Base-by-base conservation (phyloP, 306 rosid species). In the Trifolium fragiferum region DNA sequence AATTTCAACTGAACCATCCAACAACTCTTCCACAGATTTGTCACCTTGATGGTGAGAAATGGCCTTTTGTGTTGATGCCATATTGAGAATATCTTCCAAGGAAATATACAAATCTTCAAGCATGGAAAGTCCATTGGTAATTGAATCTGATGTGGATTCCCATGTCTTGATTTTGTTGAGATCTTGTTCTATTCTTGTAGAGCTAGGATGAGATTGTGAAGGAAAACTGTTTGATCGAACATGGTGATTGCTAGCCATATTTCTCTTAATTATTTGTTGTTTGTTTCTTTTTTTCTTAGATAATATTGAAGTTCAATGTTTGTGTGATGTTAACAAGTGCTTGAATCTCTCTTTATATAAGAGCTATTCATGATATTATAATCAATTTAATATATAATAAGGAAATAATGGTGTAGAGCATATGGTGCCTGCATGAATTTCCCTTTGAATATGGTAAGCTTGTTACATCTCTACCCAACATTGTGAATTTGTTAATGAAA, bases 181-280 rank as follows among this genome's bases (percentile, higher is more conserved):
- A 68, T 87, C 83, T 21, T 90, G 85, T 53, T 89, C 87, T 13
- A 86, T 78, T 41, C 83, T 84, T 1, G 63, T 10, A 13, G 87
- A 72, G 78, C 75, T 72, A 0, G 97, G 92, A 78, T 85, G 98
- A 43, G 95, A 86, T 68, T 79, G 80, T 57, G 87, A 66, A 69
- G 98, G 96, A 9, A 89, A 70, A 80, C 95, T 89, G 2, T 86
- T 76, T n/a, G 87, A 93, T 16, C 96, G 84, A 50, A 77, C 76
- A 16, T 79, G 84, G 75, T 38, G 73, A 15, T 66, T 85, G 44
- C 30, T 27, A 33, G 86, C 85, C 93, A 88, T 11, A n/a, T n/a
- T n/a, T n/a, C n/a, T n/a, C n/a, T n/a, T n/a, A n/a, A n/a, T n/a
- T n/a, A n/a, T 73, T 23, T 40, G 21, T 68, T 20, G 11, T 13